Evolutionary conservation across 306 rosid species (phyloP).

Genomic region (Rubus idaeus): DNA sequence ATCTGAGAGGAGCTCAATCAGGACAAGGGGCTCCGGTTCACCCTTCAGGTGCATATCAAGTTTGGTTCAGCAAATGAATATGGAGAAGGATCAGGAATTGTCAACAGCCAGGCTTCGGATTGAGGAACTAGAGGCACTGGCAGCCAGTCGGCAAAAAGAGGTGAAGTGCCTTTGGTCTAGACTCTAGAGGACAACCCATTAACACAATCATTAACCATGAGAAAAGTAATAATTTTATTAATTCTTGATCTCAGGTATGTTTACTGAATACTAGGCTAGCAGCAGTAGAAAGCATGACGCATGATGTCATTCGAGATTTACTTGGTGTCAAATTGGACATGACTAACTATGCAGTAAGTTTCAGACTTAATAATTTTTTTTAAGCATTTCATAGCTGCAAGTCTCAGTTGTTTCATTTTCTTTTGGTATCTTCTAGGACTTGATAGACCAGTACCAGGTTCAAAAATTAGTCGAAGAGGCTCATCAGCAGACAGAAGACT

Average conservation of each 20-base stretch:
- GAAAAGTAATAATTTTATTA: constrained; percentile 5
- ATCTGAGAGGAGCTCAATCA: constrained; percentile 56
- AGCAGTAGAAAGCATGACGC: constrained; percentile 95
- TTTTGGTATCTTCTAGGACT: constrained; percentile 46
- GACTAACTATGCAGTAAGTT: constrained; percentile 78
- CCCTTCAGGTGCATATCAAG: constrained; percentile 92
- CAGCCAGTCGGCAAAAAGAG: constrained; percentile 77
- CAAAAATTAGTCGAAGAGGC: constrained; percentile 70
- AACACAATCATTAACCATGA: not conserved
- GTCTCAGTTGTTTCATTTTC: constrained; percentile 35
- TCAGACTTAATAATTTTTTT: constrained; percentile 19
- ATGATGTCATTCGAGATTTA: constrained; percentile 95
- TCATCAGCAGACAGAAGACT: constrained; percentile 59
- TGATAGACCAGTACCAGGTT: constrained; percentile 73
- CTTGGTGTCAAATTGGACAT: constrained; percentile 90
- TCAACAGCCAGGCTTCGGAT: constrained; percentile 57
- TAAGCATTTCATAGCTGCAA: constrained; percentile 12
- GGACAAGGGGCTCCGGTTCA: constrained; percentile 87
- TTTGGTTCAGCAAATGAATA: constrained; percentile 88
- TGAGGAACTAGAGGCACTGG: constrained; percentile 78
- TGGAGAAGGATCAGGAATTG: constrained; percentile 87
- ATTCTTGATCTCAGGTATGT: constrained; percentile 58
- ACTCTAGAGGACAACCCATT: not conserved
- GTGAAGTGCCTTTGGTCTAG: constrained; percentile 29
- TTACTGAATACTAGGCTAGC: constrained; percentile 82